These are phyloP conservation scores for Suhomyces choctaworum DNA, from an alignment of 1,139 yeast species.

Conservation along the genomic window DNA sequence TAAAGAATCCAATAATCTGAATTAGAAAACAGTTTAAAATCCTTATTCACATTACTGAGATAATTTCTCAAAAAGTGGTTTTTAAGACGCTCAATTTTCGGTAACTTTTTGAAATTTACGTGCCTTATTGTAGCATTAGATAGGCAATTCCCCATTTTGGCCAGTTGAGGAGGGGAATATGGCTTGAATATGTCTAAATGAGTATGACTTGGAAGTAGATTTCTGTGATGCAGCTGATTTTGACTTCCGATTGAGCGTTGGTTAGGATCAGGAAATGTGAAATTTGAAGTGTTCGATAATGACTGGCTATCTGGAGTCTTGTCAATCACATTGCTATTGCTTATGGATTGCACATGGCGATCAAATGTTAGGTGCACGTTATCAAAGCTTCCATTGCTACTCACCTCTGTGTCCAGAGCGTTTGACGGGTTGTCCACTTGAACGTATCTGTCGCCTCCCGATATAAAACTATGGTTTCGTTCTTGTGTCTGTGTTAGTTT, in stretches of 20 bases:
- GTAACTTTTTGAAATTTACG: slow-evolving; percentile 13
- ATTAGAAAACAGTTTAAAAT: slow-evolving; percentile 20
- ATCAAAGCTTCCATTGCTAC: slow-evolving; percentile 13
- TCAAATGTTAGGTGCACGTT: slow-evolving; percentile 12
- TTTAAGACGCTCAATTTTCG: slow-evolving; percentile 13
- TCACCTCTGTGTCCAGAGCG: slow-evolving; percentile 6
- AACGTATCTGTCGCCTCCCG: no score
- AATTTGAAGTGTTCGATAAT: no score
- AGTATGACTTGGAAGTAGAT: neutral
- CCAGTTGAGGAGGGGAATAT: slow-evolving; percentile 12
- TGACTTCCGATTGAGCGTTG: no score
- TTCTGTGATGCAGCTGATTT: no score
- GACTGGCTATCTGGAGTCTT: no score
- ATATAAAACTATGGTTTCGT: no score
- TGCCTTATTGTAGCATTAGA: slow-evolving; percentile 17
- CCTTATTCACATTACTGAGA: slow-evolving; percentile 13
- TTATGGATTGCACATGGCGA: slow-evolving; percentile 14
- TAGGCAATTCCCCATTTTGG: slow-evolving; percentile 12
- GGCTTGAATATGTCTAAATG: slow-evolving; percentile 14
- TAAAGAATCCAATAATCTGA: slow-evolving; percentile 19
- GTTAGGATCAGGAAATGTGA: no score
- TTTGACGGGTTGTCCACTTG: slow-evolving; percentile 1
- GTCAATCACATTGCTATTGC: no score
- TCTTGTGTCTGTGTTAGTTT: slow-evolving; percentile 12
- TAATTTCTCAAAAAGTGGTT: slow-evolving; percentile 21